Evolutionary conservation across 2,329 filamentous ascomycete species (phyloP).

Genomic region (Colletotrichum sp.): DNA sequence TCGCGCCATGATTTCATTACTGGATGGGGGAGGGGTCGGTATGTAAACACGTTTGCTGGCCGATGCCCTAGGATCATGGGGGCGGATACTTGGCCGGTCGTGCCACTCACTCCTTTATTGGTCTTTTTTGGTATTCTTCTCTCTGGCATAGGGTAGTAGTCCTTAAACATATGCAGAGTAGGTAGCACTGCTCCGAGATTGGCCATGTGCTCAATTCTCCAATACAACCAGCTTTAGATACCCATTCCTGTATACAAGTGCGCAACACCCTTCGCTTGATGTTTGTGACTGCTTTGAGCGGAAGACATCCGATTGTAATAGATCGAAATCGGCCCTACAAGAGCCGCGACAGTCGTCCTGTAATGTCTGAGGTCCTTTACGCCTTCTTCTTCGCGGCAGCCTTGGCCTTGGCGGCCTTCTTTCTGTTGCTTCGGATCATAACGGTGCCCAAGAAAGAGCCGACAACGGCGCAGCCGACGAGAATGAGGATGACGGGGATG

Average conservation of each 20-base stretch:
- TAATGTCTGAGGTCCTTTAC: slow-evolving; percentile 42
- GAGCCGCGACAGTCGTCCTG: background rate
- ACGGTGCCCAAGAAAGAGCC: slow-evolving; percentile 95
- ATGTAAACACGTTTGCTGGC: background rate
- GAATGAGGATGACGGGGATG: slow-evolving; percentile 94
- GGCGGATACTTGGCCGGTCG: slow-evolving; percentile 1
- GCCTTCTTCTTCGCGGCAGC: slow-evolving; percentile 86
- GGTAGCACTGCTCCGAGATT: background rate
- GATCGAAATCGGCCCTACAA: background rate
- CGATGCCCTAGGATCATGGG: background rate
- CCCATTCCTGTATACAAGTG: background rate
- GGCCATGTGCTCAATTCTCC: slow-evolving; percentile 6
- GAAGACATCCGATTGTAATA: background rate
- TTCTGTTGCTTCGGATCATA: slow-evolving; percentile 98
- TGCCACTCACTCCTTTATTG: slow-evolving; percentile 21
- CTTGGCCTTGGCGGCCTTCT: slow-evolving; percentile 95
- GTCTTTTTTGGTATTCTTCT: slow-evolving; percentile 3
- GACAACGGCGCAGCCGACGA: slow-evolving; percentile 90
- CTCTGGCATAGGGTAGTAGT: slow-evolving; percentile 15
- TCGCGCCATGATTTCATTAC: slow-evolving; percentile 5
- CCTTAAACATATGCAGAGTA: background rate
- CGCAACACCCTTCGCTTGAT: background rate
- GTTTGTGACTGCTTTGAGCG: background rate
- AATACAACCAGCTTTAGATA: slow-evolving; percentile 19
- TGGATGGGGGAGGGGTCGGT: background rate